phyloP scores from a whole-genome alignment of 2,329 filamentous ascomycete species.

The Aspergillus ochraceoroseus region DNA sequence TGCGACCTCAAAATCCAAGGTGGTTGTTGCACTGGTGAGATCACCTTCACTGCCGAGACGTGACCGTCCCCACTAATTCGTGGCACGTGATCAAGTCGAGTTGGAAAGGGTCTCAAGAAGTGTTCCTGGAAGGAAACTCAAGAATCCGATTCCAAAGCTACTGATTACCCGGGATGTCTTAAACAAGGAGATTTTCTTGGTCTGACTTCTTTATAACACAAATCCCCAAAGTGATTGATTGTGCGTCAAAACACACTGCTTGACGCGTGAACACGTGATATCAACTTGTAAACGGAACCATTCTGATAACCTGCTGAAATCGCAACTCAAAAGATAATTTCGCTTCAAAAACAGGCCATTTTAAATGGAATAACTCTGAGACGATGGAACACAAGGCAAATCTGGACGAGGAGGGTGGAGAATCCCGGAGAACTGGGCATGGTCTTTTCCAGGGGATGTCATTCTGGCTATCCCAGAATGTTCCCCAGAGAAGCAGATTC shows the following conservation, averaged over 20 bases:
- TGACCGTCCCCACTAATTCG: too few species aligned
- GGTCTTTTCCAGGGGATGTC: conserved; percentile 51
- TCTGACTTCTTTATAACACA: too few species aligned
- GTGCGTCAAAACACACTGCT: not conserved
- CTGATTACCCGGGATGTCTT: not conserved
- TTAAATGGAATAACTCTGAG: not conserved
- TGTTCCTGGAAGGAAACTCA: too few species aligned
- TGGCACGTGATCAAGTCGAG: too few species aligned
- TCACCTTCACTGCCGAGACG: too few species aligned
- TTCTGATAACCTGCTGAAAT: too few species aligned
- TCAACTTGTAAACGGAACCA: not conserved
- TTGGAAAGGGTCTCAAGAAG: too few species aligned
- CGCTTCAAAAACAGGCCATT: not conserved
- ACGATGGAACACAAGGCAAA: not conserved
- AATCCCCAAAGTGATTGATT: too few species aligned
- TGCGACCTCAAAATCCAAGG: too few species aligned
- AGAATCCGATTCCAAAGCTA: not conserved
- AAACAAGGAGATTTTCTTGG: not conserved
- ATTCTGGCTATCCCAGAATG: conserved; percentile 56
- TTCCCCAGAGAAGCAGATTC: conserved; percentile 49
- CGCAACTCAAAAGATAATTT: not conserved
- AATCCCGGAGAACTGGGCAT: not conserved
- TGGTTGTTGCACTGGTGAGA: too few species aligned
- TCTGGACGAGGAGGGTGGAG: not conserved
- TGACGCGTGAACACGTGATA: conserved; percentile 5